phyloP scores from a whole-genome alignment of 306 rosid genomes.

The Pterocarpus santalinus region DNA sequence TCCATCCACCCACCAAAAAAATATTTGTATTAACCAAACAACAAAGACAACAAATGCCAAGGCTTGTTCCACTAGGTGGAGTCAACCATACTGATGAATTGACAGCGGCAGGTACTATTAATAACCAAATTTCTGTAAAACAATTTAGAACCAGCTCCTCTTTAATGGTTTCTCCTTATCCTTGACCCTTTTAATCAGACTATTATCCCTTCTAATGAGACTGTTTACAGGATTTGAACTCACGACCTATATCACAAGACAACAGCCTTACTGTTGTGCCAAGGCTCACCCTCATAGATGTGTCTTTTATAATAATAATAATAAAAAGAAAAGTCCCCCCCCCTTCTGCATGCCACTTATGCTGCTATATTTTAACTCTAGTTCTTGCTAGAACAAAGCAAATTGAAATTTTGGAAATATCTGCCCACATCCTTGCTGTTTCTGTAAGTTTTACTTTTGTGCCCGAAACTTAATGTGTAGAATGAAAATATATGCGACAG shows the following conservation, averaged over 20 bases:
- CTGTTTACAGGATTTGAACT: too few relatives aligned
- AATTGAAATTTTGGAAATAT: constrained; percentile 32
- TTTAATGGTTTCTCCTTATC: constrained; percentile 12
- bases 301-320: too few relatives aligned
- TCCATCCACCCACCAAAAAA: constrained; percentile 27
- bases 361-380: constrained; percentile 8
- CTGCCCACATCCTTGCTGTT: constrained; percentile 20
- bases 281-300: too few relatives aligned
- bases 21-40: constrained; percentile 19
- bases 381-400: constrained; percentile 30
- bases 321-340: too few relatives aligned
- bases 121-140: background rate
- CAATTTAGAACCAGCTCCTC: background rate
- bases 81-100: background rate
- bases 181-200: background rate
- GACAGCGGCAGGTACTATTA: background rate
- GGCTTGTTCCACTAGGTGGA: background rate
- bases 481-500: constrained; percentile 60
- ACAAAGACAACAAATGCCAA: background rate
- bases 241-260: too few relatives aligned
- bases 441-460: constrained; percentile 32
- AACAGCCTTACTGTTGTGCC: too few relatives aligned
- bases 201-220: background rate
- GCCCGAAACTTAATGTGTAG: constrained; percentile 13
- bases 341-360: constrained; percentile 2